phyloP scores from a whole-genome alignment of 495 filamentous ascomycete genomes.

The Lepraria neglecta region DNA sequence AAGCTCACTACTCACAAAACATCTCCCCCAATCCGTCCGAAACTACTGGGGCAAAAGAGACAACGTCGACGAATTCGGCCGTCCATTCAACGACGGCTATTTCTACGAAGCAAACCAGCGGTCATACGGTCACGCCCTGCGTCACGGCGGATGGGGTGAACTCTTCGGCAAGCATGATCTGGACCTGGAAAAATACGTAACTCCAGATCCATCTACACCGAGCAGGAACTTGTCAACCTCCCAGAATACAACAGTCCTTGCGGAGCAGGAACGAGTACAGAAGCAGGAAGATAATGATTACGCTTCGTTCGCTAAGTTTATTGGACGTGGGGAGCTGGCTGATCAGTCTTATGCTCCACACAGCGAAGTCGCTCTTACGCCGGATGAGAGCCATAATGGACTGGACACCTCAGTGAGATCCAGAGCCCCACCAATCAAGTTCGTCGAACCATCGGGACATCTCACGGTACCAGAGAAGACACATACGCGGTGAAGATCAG shows the following conservation, averaged over 20 bases:
- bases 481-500: not conserved
- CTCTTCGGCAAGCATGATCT: not conserved
- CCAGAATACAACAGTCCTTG: not conserved
- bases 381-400: slow-evolving; percentile 3
- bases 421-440: not conserved
- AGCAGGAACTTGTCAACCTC: not conserved
- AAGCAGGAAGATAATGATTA: not conserved
- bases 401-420: not conserved
- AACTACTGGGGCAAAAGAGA: not conserved
- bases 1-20: not conserved
- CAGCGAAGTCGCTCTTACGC: not conserved
- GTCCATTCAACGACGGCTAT: not conserved
- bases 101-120: not conserved
- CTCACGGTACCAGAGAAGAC: not conserved
- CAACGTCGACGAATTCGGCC: not conserved
- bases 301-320: not conserved
- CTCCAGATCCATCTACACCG: not conserved
- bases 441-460: not conserved
- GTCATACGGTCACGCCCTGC: not conserved
- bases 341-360: not conserved
- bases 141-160: not conserved
- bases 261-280: not conserved
- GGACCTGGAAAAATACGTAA: not conserved
- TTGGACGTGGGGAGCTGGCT: not conserved
- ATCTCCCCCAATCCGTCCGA: slow-evolving; percentile 1